phyloP scores from a whole-genome alignment of 352 stramenopile genomes.

The Pythium biforme region DNA sequence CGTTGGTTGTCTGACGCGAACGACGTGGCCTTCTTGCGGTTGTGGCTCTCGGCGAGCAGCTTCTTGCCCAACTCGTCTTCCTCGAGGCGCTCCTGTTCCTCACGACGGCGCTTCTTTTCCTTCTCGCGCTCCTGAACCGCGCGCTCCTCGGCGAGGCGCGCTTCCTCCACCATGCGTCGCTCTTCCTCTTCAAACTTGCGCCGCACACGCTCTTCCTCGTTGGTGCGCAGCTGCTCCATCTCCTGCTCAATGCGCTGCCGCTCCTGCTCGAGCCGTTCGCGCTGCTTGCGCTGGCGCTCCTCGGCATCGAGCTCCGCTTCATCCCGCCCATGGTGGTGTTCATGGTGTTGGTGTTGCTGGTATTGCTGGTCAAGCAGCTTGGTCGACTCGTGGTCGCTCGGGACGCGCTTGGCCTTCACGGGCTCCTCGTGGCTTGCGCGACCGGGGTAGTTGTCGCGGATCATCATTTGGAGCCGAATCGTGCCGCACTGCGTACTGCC shows the following conservation, averaged over 20 bases:
- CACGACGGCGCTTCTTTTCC: slow-evolving; percentile 16
- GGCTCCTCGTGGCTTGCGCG: background rate
- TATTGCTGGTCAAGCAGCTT: slow-evolving; percentile 4
- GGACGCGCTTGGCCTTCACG: background rate
- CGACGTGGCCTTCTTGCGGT: slow-evolving; percentile 15
- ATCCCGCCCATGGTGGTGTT: no score
- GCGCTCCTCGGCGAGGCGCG: slow-evolving; percentile 4
- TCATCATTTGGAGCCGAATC: slow-evolving; percentile 56
- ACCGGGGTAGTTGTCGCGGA: slow-evolving; percentile 16
- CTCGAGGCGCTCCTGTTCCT: slow-evolving; percentile 11
- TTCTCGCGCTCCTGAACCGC: slow-evolving; percentile 10
- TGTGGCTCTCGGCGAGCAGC: background rate
- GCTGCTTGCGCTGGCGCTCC: slow-evolving; percentile 15
- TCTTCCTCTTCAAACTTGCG: slow-evolving; percentile 25
- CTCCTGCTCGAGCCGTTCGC: slow-evolving; percentile 22
- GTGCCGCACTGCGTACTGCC: slow-evolving; percentile 30
- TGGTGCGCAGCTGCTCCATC: slow-evolving; percentile 15
- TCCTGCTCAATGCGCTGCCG: slow-evolving; percentile 23
- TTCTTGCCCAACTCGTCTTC: slow-evolving; percentile 17
- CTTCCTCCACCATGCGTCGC: slow-evolving; percentile 4
- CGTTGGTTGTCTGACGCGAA: slow-evolving; percentile 13
- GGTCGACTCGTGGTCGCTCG: background rate
- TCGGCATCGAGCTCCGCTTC: slow-evolving; percentile 3
- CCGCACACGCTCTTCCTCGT: slow-evolving; percentile 21
- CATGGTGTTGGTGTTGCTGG: no score